A percentile compares a stretch with the other conserved stretches of the same genome.
These are phyloP conservation scores for Sanghuangporus sanghuang DNA, from an alignment of 1,284 basidiomycete species.

Conservation along the genomic window DNA sequence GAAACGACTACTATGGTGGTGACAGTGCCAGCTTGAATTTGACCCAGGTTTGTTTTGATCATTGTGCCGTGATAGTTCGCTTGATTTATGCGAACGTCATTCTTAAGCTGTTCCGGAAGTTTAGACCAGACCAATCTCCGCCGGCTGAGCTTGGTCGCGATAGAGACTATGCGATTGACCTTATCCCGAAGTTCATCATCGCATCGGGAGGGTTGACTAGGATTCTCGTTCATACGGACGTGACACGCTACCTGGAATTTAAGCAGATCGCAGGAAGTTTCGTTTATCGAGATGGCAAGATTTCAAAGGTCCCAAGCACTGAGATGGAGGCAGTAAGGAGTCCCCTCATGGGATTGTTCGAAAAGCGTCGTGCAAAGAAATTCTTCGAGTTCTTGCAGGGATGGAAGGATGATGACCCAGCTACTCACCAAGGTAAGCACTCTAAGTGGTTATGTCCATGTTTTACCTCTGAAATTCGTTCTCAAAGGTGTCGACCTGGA, in stretches of 20 bases:
- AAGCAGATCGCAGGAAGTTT: slow-evolving; percentile 99
- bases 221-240: slow-evolving; percentile 99
- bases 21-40: slow-evolving; percentile 97
- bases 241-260: slow-evolving; percentile 98
- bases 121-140: slow-evolving; percentile 69
- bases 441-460: slow-evolving; percentile 1
- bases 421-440: slow-evolving; percentile 86
- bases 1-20: slow-evolving; percentile 98
- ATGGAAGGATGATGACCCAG: slow-evolving; percentile 92
- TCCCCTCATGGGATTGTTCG: slow-evolving; percentile 96
- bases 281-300: slow-evolving; percentile 94
- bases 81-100: slow-evolving; percentile 13
- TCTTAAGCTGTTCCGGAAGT: slow-evolving; percentile 90
- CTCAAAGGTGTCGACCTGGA: slow-evolving; percentile 77
- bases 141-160: slow-evolving; percentile 86
- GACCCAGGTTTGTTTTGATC: slow-evolving; percentile 69
- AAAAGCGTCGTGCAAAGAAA: slow-evolving; percentile 97
- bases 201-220: slow-evolving; percentile 96
- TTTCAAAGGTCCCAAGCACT: slow-evolving; percentile 97
- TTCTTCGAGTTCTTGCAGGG: slow-evolving; percentile 98
- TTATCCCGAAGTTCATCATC: slow-evolving; percentile 97
- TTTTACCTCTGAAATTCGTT: background rate
- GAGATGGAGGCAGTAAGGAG: slow-evolving; percentile 96
- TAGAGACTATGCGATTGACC: slow-evolving; percentile 93
- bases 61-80: slow-evolving; percentile 11